These are phyloP conservation scores for Thelonectria rubi DNA, from an alignment of 2,329 filamentous ascomycete genomes.

Conservation along the genomic window DNA sequence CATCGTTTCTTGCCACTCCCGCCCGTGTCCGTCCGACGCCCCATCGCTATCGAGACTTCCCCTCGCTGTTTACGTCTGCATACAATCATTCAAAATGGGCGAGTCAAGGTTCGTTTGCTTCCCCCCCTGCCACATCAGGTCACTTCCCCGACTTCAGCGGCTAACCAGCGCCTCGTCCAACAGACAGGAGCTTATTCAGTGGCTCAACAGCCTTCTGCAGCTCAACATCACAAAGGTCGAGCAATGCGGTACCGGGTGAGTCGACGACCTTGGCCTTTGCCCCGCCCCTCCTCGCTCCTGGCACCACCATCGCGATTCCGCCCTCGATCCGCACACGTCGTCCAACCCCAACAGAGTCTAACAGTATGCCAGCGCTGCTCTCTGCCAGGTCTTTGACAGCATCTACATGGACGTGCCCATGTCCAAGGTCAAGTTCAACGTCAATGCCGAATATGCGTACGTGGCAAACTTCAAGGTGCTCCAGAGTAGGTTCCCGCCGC, in stretches of 20 bases:
- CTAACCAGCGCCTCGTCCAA: slow-evolving; percentile 22
- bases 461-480: slow-evolving; percentile 98
- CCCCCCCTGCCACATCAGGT: slow-evolving; percentile 8
- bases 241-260: slow-evolving; percentile 95
- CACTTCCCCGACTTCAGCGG: slow-evolving; percentile 5
- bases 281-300: slow-evolving; percentile 42
- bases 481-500: slow-evolving; percentile 73
- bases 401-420: slow-evolving; percentile 97
- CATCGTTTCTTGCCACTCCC: slow-evolving; percentile 17
- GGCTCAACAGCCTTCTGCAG: slow-evolving; percentile 97
- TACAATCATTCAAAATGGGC: slow-evolving; percentile 53
- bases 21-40: slow-evolving; percentile 12
- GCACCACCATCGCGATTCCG: slow-evolving; percentile 31
- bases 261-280: slow-evolving; percentile 46
- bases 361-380: slow-evolving; percentile 73
- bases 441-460: slow-evolving; percentile 96
- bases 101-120: slow-evolving; percentile 55
- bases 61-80: slow-evolving; percentile 20
- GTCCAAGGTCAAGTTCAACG: slow-evolving; percentile 97
- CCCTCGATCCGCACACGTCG: slow-evolving; percentile 22
- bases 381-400: slow-evolving; percentile 98
- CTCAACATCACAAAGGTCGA: slow-evolving; percentile 99
- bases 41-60: slow-evolving; percentile 15
- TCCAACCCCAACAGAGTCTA: slow-evolving; percentile 14
- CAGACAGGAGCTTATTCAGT: slow-evolving; percentile 95